These are phyloP conservation scores for Trichoderma reesei DNA, from an alignment of 495 filamentous ascomycete genomes.

Conservation along the genomic window DNA sequence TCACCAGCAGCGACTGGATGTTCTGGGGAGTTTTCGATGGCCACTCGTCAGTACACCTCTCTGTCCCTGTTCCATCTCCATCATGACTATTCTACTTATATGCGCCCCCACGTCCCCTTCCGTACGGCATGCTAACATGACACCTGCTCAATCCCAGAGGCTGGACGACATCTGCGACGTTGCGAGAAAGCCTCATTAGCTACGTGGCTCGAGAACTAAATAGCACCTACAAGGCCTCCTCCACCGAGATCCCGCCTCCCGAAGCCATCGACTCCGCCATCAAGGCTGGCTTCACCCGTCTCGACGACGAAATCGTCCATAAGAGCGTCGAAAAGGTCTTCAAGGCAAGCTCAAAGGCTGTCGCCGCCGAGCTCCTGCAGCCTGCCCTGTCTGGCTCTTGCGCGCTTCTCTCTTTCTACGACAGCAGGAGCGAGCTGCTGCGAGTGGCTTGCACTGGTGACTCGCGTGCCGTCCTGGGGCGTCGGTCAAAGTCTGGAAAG, in stretches of 20 bases:
- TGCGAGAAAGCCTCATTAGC: conserved; percentile 82
- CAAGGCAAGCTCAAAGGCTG: conserved; percentile 73
- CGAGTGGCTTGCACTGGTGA: conserved; percentile 92
- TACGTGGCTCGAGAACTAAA: conserved; percentile 95
- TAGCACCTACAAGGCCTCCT: conserved; percentile 73
- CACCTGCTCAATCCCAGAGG: conserved; percentile 43
- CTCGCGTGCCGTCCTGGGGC: conserved; percentile 83
- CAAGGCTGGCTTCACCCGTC: conserved; percentile 76
- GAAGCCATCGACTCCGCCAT: conserved; percentile 83
- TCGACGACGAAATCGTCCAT: conserved; percentile 90
- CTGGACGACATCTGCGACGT: conserved; percentile 96
- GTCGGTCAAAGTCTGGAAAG: conserved; percentile 66
- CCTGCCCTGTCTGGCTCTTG: conserved; percentile 93
- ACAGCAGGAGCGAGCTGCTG: conserved; percentile 69
- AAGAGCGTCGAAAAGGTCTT: conserved; percentile 80
- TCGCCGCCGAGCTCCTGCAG: conserved; percentile 82
- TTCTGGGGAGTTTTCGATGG: conserved; percentile 99
- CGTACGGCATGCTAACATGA: conserved; percentile 17
- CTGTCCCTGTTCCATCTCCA: not conserved
- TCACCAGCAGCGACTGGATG: conserved; percentile 80
- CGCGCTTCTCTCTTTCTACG: conserved; percentile 92
- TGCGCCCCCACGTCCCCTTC: no score
- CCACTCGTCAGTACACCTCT: conserved; percentile 58
- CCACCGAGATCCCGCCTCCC: conserved; percentile 50
- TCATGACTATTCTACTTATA: not conserved